A percentile compares a stretch with the other conserved stretches of the same genome.
Conservation (phyloP, 1,284 basidiomycete genomes). For the Ustilago curta region DNA sequence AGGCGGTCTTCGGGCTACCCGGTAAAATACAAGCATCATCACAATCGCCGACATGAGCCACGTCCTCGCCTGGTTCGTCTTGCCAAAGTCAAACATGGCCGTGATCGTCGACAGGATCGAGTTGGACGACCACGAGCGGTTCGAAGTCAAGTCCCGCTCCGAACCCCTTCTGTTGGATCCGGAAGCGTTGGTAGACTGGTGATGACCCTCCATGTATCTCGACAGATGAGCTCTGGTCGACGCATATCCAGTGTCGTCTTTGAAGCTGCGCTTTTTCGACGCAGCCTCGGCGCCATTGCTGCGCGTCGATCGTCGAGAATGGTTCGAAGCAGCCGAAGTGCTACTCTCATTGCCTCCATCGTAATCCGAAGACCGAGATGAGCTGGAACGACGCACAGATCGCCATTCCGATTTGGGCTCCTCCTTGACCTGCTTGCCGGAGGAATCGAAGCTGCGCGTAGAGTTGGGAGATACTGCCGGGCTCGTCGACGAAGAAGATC, state of each 20-base stretch:
- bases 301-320: conserved; percentile 32
- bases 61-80: conserved; percentile 30
- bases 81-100: conserved; percentile 38
- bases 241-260: conserved; percentile 42
- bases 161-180: conserved; percentile 7
- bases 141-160: conserved; percentile 15
- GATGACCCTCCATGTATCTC: conserved; percentile 41
- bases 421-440: conserved; percentile 13
- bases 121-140: conserved; percentile 12
- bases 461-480: conserved; percentile 35
- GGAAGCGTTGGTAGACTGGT: neutral
- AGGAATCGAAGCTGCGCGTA: conserved; percentile 16
- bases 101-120: conserved; percentile 37
- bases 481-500: conserved; percentile 40
- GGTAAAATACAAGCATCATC: conserved; percentile 39
- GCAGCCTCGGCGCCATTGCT: conserved; percentile 11
- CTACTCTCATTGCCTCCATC: conserved; percentile 47
- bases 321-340: conserved; percentile 42
- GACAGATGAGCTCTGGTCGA: conserved; percentile 46
- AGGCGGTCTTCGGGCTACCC: conserved; percentile 25
- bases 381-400: conserved; percentile 18
- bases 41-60: conserved; percentile 47
- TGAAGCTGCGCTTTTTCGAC: conserved; percentile 20
- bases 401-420: conserved; percentile 20
- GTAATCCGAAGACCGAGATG: conserved; percentile 30